phyloP scores from a whole-genome alignment of 2,329 filamentous ascomycete species.

The Cladosporium sp. region DNA sequence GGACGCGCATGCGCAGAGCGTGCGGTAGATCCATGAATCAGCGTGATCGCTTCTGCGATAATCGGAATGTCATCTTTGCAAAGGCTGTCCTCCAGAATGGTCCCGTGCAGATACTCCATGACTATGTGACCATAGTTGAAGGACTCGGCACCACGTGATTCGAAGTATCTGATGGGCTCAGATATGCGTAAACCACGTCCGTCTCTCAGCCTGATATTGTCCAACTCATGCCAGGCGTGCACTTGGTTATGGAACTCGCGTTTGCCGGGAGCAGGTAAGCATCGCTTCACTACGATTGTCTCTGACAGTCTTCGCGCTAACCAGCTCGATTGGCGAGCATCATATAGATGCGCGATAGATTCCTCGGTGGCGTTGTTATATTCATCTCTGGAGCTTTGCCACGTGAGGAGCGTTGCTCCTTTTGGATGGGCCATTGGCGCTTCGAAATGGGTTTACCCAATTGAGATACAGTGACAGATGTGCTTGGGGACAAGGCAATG shows the following conservation, averaged over 20 bases:
- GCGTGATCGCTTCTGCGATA: background rate
- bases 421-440: too few relatives aligned
- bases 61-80: background rate
- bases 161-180: background rate
- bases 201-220: background rate
- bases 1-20: background rate
- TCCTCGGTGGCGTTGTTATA: too few relatives aligned
- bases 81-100: background rate
- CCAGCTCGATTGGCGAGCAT: too few relatives aligned
- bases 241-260: background rate
- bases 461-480: too few relatives aligned
- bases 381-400: too few relatives aligned
- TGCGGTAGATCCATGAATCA: background rate
- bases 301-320: background rate
- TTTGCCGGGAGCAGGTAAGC: background rate
- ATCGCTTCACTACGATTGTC: background rate
- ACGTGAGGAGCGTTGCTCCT: too few relatives aligned
- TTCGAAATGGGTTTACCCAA: too few relatives aligned
- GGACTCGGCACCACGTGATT: background rate
- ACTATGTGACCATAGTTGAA: background rate
- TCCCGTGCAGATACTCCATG: conserved; percentile 2
- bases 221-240: background rate
- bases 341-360: too few relatives aligned
- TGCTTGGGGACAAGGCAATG: too few relatives aligned
- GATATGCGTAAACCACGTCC: background rate